phyloP scores from a whole-genome alignment of 1,139 yeast genomes.

The Blastobotrys buckinghamii region DNA sequence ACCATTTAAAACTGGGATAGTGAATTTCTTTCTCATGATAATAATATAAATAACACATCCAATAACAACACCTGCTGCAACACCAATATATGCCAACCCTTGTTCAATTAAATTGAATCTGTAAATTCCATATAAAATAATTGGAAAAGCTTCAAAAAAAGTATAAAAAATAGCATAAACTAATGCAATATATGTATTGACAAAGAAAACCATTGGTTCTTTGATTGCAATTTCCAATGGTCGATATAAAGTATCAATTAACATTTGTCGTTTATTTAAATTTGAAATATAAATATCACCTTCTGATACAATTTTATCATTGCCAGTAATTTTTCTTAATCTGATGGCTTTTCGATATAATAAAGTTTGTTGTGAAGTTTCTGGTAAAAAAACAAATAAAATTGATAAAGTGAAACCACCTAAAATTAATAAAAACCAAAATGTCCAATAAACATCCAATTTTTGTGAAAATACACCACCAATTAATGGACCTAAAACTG shows the following conservation, averaged over 20 bases:
- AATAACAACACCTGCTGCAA: constrained; percentile 40
- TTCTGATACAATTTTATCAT: constrained; percentile 18
- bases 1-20: constrained; percentile 5
- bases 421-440: constrained; percentile 41
- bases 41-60: constrained; percentile 18
- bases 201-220: constrained; percentile 33
- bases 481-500: constrained; percentile 58
- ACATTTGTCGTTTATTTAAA: constrained; percentile 17
- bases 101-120: constrained; percentile 44
- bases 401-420: constrained; percentile 36
- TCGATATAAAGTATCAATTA: constrained; percentile 43
- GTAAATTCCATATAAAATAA: constrained; percentile 43
- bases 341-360: constrained; percentile 21
- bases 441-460: constrained; percentile 35
- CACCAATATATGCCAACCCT: constrained; percentile 44
- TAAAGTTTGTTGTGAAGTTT: constrained; percentile 22
- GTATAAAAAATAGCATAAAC: constrained; percentile 50
- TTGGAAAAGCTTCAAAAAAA: constrained; percentile 59
- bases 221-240: constrained; percentile 37
- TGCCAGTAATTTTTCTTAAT: constrained; percentile 26
- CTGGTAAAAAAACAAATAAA: constrained; percentile 39
- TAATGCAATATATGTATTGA: constrained; percentile 46
- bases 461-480: constrained; percentile 47
- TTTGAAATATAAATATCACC: constrained; percentile 17
- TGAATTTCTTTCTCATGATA: constrained; percentile 5